Base-by-base conservation (phyloP, 768 basidiomycete species). In the Xerocomellus intermedius region DNA sequence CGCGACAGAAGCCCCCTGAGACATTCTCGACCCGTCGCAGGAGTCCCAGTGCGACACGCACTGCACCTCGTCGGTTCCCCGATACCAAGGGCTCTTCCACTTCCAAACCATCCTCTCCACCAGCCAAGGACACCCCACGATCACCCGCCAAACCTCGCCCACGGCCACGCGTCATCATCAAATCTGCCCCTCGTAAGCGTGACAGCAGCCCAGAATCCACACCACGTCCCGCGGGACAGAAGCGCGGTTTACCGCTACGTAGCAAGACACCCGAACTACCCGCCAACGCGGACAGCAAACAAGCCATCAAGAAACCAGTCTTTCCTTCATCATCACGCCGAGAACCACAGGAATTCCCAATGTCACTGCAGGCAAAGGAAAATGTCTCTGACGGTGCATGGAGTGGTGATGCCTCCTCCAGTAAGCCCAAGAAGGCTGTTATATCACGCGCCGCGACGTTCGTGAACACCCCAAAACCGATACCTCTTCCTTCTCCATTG, bases 401-500 rank as follows among this genome's bases (percentile, higher is more conserved):
- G 35, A 60, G 51, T 12, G 42, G 56, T 19, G 61, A 67, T 17
- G 42, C 33, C 2, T 42, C 55, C 4, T 42, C 63, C 7, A 43
- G n/a, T 10, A 61, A 46, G 48, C 13, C 50, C 10, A 62, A 59
- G 30, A 64, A 62, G 35, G 37, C 21, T 12, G 8, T n/a, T 17
- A 41, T 54, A 35, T 26, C 67, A 10, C 65, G 62, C n/a, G 0
- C 48, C 5, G 48, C 42, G 21, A 51, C 56, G 26, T 17, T 35
- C 10, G 33, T 28, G 4, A 28, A 46, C 2, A 26, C 22, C 16
- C 47, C 56, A 4, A 57, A 47, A 28, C 49, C 21, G 3, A 45
- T 62, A 1, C 60, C 68, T 33, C 57, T 68, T 35, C 61, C 64
- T 50, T 68, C 66, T 35, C 66, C 66, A 8, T 21, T 66, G 30